These are phyloP conservation scores for Tetradesmus lagerheimii DNA, from an alignment of 139 green algal genomes.

Conservation along the genomic window DNA sequence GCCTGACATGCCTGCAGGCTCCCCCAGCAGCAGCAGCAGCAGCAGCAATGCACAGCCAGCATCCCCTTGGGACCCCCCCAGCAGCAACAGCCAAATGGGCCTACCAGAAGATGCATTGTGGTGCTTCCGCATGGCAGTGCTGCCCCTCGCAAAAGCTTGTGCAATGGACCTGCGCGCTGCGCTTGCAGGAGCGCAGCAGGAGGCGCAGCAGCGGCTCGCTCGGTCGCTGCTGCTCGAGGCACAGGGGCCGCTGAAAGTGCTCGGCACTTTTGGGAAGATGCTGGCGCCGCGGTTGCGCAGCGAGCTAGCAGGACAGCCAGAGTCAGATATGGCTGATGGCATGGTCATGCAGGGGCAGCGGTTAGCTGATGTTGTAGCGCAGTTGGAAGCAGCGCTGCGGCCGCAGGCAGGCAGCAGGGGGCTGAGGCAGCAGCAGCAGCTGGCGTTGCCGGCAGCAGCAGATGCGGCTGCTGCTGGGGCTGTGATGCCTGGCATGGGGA, in stretches of 20 bases:
- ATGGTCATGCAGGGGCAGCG: slow-evolving; percentile 72
- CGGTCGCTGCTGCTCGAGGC: slow-evolving; percentile 65
- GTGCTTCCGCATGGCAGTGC: slow-evolving; percentile 60
- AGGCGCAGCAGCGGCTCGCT: slow-evolving; percentile 50
- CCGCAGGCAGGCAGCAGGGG: background rate
- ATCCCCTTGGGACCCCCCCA: background rate
- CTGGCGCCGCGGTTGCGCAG: slow-evolving; percentile 62
- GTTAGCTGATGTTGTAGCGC: slow-evolving; percentile 67
- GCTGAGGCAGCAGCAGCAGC: background rate
- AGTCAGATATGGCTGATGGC: slow-evolving; percentile 73
- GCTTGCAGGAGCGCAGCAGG: slow-evolving; percentile 52
- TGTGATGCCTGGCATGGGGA: background rate
- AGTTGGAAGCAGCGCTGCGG: slow-evolving; percentile 68
- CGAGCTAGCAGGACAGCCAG: slow-evolving; percentile 52
- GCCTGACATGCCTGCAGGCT: background rate
- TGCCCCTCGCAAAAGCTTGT: slow-evolving; percentile 66
- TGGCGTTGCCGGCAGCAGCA: slow-evolving; percentile 3
- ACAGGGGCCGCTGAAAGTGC: slow-evolving; percentile 65
- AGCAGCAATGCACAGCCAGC: background rate
- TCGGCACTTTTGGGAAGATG: slow-evolving; percentile 77
- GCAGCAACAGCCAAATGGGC: slow-evolving; percentile 25
- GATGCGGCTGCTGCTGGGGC: background rate
- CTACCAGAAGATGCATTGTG: slow-evolving; percentile 51
- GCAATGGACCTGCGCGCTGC: slow-evolving; percentile 70
- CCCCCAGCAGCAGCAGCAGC: slow-evolving; percentile 35